Base-by-base conservation (phyloP, 495 filamentous ascomycete species). In the Neurospora sp. region DNA sequence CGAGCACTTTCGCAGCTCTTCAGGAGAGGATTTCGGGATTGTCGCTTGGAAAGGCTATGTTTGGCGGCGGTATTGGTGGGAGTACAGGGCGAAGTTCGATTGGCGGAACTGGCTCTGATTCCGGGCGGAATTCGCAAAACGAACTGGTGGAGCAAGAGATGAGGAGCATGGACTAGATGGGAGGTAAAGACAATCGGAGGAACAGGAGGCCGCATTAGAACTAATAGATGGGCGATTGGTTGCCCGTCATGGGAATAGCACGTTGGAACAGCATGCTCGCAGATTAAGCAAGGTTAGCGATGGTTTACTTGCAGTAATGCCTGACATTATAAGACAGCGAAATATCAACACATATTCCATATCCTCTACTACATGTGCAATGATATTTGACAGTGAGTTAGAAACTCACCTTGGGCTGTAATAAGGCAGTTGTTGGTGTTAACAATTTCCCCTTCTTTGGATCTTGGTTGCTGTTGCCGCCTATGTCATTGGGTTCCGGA, bases 11-110 rank as follows among this genome's bases (percentile, higher is more conserved):
- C 71, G 79, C 83, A 0, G 78, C 78, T 2, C 71, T 88, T 16
- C 79, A 83, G 61, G 86, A 86, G 22, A 84, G 84, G 40, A 84
- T 88, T 38, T 78, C 82, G 1, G 82, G 82, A 1, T 70, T 88
- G 20, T 80, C 82, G n/a, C 80, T 87, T 44, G 79, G 82, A 17
- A 79, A 78, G 42, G 74, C 73, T 17, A 71, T 81, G 22, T 78
- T 81, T 71, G 77, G 76, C 40, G 73, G 74, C n/a, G 59, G 38
- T 27, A 45, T 65, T 3, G 71, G 68, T 40, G 65, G 70, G 8
- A 70, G 68, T 44, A 74, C 73, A 40, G 72, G 71, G 40, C 74
- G 73, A 44, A 59, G 59, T 22, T 70, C 70, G 10, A 44, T 39
- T 27, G 73, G 73, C 7, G 73, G 39, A 27, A 69, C 70, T 22